Base-by-base conservation (phyloP, 2,329 filamentous ascomycete genomes). In the Amesomyces nigricolor region DNA sequence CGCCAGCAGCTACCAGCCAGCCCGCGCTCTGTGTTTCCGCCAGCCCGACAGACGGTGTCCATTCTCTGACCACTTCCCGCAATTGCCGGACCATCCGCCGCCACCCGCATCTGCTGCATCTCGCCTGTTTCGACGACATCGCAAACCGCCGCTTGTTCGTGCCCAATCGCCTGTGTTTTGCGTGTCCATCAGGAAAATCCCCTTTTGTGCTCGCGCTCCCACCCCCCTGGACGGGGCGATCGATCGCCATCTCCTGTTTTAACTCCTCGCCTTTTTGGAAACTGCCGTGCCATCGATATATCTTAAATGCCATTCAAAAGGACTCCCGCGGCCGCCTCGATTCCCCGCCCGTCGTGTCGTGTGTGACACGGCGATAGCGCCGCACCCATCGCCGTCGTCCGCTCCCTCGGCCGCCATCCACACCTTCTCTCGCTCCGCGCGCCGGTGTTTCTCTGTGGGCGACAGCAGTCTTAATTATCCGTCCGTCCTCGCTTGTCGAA, bases 301-400 rank as follows among this genome's bases (percentile, higher is more conserved):
- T 22, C 30, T 52, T 52, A 52, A 43, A 58, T 58, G 56, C 56
- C 35, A 42, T 26, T 39, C 53, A 38, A 43, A 50, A 47, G 1
- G 45, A 44, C 46, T 7, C 26, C 35, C 29, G 48, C 61, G 59
- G 63, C 57, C 53, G 56, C 61, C 57, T 61, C 61, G 49, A 56
- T 55, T 56, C 47, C 58, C 56, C 59, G 54, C 54, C 60, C 58
- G 58, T 61, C 57, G 61, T 61, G 58, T 62, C 57, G 61, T 56
- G 59, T 56, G 48, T 64, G 61, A 60, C 61, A 61, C 61, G 60
- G 62, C 59, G 62, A 58, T 53, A 61, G 56, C 56, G 49, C 48
- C 58, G 58, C 44, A 56, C 11, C 46, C 32, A 35, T 40, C 57
- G 47, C 49, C 47, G 55, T 37, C 40, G 54, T 26, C 22, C 6